phyloP scores from a whole-genome alignment of 73 alveolate species.

The Halteria grandinella region DNA sequence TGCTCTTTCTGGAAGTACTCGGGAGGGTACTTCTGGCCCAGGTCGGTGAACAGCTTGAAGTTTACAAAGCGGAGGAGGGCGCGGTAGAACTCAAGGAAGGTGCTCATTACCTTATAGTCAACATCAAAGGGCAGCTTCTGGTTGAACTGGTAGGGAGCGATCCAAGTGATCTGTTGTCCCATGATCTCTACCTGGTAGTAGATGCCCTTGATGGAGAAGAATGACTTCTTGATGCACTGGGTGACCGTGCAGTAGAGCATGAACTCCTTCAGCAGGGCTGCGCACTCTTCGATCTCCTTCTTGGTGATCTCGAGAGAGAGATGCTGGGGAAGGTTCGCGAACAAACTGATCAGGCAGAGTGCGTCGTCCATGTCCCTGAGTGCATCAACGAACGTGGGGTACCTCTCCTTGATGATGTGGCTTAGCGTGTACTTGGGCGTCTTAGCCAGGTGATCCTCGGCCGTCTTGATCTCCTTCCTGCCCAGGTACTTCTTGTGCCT shows the following conservation, averaged over 20 bases:
- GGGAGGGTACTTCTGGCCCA: conserved; percentile 91
- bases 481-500: conserved; percentile 68
- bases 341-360: conserved; percentile 92
- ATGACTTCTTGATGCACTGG: conserved; percentile 82
- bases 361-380: conserved; percentile 99
- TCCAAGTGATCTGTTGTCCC: conserved; percentile 94
- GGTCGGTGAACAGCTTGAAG: conserved; percentile 87
- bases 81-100: conserved; percentile 92
- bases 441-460: conserved; percentile 75
- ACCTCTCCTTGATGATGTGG: conserved; percentile 98
- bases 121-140: conserved; percentile 91
- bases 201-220: conserved; percentile 95
- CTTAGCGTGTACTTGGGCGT: conserved; percentile 91
- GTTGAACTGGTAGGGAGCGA: conserved; percentile 93
- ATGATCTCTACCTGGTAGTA: conserved; percentile 93
- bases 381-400: conserved; percentile 99
- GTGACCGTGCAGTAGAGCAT: conserved; percentile 77
- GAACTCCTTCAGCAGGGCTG: conserved; percentile 78
- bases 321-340: conserved; percentile 96
- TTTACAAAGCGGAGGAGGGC: conserved; percentile 89
- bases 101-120: conserved; percentile 95
- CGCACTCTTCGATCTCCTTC: conserved; percentile 74
- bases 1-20: conserved; percentile 30
- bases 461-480: conserved; percentile 67
- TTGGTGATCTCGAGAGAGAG: conserved; percentile 76